Evolutionary conservation across 2,329 filamentous ascomycete species (phyloP).

Genomic region (Penicillium palitans): DNA sequence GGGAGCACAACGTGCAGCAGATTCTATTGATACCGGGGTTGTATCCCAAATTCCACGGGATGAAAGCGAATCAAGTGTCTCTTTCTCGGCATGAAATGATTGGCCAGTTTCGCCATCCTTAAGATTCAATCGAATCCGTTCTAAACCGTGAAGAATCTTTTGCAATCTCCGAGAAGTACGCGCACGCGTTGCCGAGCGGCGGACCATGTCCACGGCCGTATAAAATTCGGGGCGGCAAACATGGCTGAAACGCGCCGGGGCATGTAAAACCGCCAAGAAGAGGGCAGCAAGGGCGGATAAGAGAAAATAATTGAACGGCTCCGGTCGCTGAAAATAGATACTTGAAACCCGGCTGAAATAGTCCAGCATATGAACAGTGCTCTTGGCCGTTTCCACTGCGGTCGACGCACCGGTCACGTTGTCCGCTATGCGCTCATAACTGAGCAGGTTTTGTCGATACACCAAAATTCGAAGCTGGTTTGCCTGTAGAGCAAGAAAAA

Average conservation of each 20-base stretch:
- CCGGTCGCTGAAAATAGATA: constrained; percentile 43
- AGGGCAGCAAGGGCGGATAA: constrained; percentile 43
- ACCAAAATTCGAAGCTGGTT: constrained; percentile 51
- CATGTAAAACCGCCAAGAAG: constrained; percentile 50
- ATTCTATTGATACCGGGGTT: constrained; percentile 4
- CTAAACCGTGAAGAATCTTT: constrained; percentile 59
- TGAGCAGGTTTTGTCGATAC: constrained; percentile 47
- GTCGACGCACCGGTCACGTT: constrained; percentile 40
- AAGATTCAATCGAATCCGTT: constrained; percentile 58
- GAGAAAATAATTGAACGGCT: constrained; percentile 47
- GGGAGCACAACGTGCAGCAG: constrained; percentile 1
- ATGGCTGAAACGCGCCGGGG: constrained; percentile 45
- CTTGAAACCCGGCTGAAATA: constrained; percentile 40
- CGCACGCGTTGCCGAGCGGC: constrained; percentile 57
- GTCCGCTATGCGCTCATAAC: constrained; percentile 38
- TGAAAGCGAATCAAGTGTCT: no score
- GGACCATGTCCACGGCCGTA: constrained; percentile 61
- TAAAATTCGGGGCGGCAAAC: constrained; percentile 46
- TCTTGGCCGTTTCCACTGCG: constrained; percentile 45
- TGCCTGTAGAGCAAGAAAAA: constrained; percentile 48
- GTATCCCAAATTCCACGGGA: neutral
- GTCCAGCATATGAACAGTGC: constrained; percentile 40
- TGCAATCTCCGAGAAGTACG: constrained; percentile 59
- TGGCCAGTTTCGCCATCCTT: constrained; percentile 9
- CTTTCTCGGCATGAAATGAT: neutral